These are phyloP conservation scores for Monosporascus sp. DNA, from an alignment of 2,329 filamentous ascomycete genomes.

Conservation along the genomic window DNA sequence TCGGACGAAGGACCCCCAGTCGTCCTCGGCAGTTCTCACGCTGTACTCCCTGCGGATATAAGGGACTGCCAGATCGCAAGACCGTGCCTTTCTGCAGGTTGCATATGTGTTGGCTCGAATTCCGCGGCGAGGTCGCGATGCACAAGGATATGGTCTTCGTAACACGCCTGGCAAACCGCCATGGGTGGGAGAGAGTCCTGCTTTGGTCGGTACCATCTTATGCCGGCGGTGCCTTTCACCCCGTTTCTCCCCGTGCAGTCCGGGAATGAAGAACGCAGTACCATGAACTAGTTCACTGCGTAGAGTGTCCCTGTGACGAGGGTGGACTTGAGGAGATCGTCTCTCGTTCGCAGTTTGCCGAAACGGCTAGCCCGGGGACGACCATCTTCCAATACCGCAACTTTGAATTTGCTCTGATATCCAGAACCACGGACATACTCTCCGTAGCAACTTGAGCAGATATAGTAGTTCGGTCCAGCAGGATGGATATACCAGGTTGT, in stretches of 20 bases:
- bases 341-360: not conserved
- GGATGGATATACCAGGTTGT: not conserved
- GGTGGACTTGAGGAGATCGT: not conserved
- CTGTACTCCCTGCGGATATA: not conserved
- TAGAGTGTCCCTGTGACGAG: not conserved
- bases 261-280: not conserved
- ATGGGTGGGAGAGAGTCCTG: not conserved
- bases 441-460: not conserved
- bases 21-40: not conserved
- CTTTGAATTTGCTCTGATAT: not conserved
- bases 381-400: not conserved
- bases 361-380: not conserved
- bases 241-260: not conserved
- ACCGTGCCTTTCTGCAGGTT: not conserved
- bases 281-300: not conserved
- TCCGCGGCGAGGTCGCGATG: not conserved
- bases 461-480: not conserved
- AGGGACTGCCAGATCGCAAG: not conserved
- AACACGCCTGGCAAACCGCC: not conserved
- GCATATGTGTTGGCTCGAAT: not conserved
- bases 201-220: not conserved
- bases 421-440: not conserved
- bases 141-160: not conserved
- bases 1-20: not conserved
- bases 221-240: not conserved